Evolutionary conservation across 2,329 filamentous ascomycete species (phyloP).

Genomic region (Elsinoe perseae): DNA sequence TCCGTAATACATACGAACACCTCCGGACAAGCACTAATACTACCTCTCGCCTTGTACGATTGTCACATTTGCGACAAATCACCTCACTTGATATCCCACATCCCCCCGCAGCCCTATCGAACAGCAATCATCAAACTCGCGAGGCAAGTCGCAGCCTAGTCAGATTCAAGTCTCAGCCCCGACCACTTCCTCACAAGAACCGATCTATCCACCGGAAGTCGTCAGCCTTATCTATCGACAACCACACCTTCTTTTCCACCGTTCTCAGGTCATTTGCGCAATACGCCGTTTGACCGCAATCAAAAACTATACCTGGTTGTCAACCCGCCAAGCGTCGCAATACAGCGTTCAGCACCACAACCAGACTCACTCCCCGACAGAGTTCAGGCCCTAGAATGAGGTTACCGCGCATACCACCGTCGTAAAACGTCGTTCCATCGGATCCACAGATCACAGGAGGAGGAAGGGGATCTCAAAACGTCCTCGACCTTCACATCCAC

Average conservation of each 20-base stretch:
- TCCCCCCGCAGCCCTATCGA: constrained; percentile 3
- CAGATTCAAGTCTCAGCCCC: constrained; percentile 11
- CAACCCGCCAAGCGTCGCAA: not conserved
- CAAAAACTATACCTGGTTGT: not conserved
- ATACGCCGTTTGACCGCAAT: constrained; percentile 10
- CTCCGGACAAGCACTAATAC: not conserved
- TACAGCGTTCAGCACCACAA: not conserved
- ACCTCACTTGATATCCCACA: not conserved
- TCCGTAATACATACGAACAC: not conserved
- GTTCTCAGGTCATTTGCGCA: constrained; percentile 10
- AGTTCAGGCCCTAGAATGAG: constrained; percentile 13
- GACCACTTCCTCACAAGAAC: constrained; percentile 1
- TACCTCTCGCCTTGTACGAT: not conserved
- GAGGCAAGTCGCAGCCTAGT: constrained; percentile 10
- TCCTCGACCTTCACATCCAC: not conserved
- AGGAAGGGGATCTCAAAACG: constrained; percentile 1
- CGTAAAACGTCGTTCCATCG: constrained; percentile 8
- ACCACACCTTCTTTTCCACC: not conserved
- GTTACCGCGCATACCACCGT: constrained; percentile 8
- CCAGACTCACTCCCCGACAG: constrained; percentile 1
- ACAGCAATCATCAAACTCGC: not conserved
- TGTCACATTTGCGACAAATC: not conserved
- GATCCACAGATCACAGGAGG: not conserved
- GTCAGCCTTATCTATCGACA: constrained; percentile 4
- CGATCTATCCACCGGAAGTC: not conserved